These are phyloP conservation scores for Pulveroboletus sp. DNA, from an alignment of 1,284 basidiomycete genomes.

Conservation along the genomic window DNA sequence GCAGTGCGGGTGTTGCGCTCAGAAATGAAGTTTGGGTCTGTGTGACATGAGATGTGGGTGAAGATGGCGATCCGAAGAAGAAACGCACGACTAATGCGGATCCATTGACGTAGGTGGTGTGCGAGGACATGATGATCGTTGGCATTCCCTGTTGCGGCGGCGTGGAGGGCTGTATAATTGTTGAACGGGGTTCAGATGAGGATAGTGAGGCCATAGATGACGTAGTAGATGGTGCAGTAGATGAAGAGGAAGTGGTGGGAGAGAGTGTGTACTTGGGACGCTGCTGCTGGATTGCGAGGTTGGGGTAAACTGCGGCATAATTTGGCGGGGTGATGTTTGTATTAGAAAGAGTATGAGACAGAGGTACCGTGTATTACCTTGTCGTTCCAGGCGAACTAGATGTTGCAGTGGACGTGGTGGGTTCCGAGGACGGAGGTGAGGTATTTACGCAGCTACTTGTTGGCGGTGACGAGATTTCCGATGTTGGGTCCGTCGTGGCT, in stretches of 20 bases:
- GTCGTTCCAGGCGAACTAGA: conserved; percentile 7
- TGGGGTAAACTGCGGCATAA: conserved; percentile 3
- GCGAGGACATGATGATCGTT: conserved; percentile 21
- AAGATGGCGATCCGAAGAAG: background rate
- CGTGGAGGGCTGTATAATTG: background rate
- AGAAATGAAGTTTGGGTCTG: conserved; percentile 16
- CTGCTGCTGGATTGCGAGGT: background rate
- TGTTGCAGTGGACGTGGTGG: background rate
- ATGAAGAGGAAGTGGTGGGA: conserved; percentile 2
- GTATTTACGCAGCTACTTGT: background rate
- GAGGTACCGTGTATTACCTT: conserved; percentile 7
- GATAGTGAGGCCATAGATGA: background rate
- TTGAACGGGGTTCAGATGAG: conserved; percentile 1
- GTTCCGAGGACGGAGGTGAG: background rate
- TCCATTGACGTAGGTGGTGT: conserved; percentile 19
- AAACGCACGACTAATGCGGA: conserved; percentile 16
- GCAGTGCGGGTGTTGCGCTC: conserved; percentile 15
- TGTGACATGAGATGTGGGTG: background rate
- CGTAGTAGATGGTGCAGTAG: background rate
- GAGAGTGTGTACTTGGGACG: background rate
- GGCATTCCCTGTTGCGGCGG: conserved; percentile 1
- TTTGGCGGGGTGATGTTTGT: background rate
- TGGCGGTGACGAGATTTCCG: background rate
- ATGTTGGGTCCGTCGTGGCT: background rate
- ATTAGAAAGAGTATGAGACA: background rate